Conservation (phyloP, 192 early-diverging fungal genomes). For the Rhizoclosmatium globosum region DNA sequence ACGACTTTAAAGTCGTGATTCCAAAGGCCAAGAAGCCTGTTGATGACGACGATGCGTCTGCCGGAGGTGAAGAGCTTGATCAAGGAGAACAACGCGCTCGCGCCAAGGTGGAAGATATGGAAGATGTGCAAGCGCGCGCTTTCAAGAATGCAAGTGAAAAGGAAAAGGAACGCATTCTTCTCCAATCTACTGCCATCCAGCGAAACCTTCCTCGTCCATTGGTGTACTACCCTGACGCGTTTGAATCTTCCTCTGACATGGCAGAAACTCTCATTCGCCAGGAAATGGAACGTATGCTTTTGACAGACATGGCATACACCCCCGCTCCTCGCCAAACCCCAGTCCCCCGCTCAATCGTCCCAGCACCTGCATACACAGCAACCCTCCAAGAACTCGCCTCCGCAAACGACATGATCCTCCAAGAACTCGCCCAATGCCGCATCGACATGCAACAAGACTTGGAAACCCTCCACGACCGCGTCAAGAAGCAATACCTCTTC, state of each 20-base stretch:
- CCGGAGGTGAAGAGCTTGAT: constrained; percentile 49
- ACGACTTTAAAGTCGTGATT: constrained; percentile 91
- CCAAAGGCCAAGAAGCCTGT: constrained; percentile 64
- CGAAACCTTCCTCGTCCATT: constrained; percentile 78
- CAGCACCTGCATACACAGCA: constrained; percentile 45
- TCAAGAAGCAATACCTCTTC: not conserved
- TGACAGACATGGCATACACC: constrained; percentile 75
- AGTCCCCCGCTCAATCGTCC: constrained; percentile 29
- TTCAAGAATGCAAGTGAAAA: constrained; percentile 60
- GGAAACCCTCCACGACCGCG: not conserved
- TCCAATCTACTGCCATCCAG: constrained; percentile 80
- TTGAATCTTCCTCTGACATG: constrained; percentile 37
- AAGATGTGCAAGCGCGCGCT: constrained; percentile 67
- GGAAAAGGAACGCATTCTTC: constrained; percentile 59
- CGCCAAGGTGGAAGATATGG: constrained; percentile 70
- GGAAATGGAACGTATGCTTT: constrained; percentile 77
- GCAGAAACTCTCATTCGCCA: constrained; percentile 60
- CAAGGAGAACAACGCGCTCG: constrained; percentile 19
- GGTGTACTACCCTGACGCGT: constrained; percentile 38
- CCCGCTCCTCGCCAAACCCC: constrained; percentile 72
- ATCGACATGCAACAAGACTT: constrained; percentile 8
- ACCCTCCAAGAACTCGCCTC: constrained; percentile 65
- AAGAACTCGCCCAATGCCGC: constrained; percentile 50
- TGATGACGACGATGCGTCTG: constrained; percentile 51
- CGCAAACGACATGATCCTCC: constrained; percentile 64